These are phyloP conservation scores for Ogataea ramenticola DNA, from an alignment of 805 yeast species.

Conservation along the genomic window DNA sequence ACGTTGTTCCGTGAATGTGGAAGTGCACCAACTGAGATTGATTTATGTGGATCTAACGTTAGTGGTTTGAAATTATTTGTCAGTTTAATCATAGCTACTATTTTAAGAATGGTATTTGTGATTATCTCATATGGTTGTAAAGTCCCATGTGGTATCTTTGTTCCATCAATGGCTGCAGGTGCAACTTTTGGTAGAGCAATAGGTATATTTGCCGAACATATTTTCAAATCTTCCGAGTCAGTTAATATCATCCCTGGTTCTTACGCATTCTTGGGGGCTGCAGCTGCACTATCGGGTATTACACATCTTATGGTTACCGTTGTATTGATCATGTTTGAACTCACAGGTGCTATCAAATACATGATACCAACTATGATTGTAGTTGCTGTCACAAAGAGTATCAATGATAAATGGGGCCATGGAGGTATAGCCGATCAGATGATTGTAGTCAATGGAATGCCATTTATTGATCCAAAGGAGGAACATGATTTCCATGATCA, in stretches of 20 bases:
- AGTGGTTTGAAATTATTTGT: conserved; percentile 30
- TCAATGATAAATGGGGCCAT: conserved; percentile 70
- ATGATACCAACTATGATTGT: conserved; percentile 95
- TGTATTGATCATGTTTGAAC: conserved; percentile 90
- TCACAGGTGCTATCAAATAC: conserved; percentile 90
- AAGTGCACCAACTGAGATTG: conserved; percentile 24
- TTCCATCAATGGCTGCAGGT: conserved; percentile 96
- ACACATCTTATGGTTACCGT: conserved; percentile 90
- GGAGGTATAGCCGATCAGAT: conserved; percentile 97
- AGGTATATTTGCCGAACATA: conserved; percentile 61
- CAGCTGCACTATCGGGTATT: conserved; percentile 89
- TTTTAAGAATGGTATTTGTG: conserved; percentile 62
- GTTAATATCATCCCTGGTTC: conserved; percentile 75
- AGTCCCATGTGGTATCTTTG: conserved; percentile 96
- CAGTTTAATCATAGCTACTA: conserved; percentile 63
- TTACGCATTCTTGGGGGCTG: conserved; percentile 94
- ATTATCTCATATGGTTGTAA: conserved; percentile 85
- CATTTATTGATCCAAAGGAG: conserved; percentile 68
- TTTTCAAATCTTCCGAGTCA: conserved; percentile 25
- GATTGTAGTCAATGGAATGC: conserved; percentile 83
- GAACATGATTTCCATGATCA: conserved; percentile 49
- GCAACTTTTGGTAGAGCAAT: conserved; percentile 88
- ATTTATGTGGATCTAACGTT: conserved; percentile 27
- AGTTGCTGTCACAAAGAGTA: conserved; percentile 76
- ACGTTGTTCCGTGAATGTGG: conserved; percentile 79